phyloP scores from a whole-genome alignment of 441 rosid species.

The Populus hybrid region DNA sequence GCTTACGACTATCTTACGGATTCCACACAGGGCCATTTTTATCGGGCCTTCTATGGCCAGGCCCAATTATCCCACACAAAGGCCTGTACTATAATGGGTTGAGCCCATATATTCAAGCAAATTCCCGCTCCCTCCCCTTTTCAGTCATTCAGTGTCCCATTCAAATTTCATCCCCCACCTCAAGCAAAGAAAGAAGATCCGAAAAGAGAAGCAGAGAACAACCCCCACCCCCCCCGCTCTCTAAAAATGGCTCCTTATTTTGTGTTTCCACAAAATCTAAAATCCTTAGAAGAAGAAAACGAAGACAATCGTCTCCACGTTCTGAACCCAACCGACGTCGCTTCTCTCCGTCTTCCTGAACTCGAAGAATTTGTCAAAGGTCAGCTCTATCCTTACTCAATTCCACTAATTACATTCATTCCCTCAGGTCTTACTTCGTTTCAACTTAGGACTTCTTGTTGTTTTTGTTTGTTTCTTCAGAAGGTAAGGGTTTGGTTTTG shows the following conservation, averaged over 20 bases:
- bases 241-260: conserved; percentile 25
- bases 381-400: conserved; percentile 12
- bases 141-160: not conserved
- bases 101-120: not conserved
- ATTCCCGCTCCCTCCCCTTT: not conserved
- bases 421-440: not conserved
- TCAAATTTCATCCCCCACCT: not conserved
- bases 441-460: not conserved
- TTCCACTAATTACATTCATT: not conserved
- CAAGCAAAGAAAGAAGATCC: not conserved
- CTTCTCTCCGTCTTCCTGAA: conserved; percentile 57
- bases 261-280: conserved; percentile 65
- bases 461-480: not conserved
- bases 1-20: not conserved
- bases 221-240: not conserved
- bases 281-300: conserved; percentile 62
- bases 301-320: conserved; percentile 51
- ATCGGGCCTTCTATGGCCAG: not conserved
- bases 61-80: too few species aligned
- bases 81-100: not conserved
- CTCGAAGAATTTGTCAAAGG: conserved; percentile 97
- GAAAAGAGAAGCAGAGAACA: not conserved
- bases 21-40: not conserved
- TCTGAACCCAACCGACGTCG: conserved; percentile 50
- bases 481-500: not conserved